Conservation (phyloP, 2,329 filamentous ascomycete species). For the Scytalidium sp. region DNA sequence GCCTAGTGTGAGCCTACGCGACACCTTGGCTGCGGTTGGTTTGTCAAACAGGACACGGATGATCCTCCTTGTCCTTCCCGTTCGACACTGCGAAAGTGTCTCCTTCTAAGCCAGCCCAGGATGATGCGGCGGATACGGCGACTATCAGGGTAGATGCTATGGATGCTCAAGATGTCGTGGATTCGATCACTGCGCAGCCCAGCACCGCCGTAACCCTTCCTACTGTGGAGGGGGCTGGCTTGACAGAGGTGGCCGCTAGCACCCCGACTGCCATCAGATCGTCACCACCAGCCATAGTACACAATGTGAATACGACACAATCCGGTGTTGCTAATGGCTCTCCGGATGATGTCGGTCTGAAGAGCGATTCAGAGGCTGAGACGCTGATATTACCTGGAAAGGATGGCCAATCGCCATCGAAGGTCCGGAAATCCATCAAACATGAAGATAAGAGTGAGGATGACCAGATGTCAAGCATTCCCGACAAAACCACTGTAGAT, state of each 20-base stretch:
- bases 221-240: constrained; percentile 16
- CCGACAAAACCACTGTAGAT: constrained; percentile 9
- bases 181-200: constrained; percentile 15
- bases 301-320: constrained; percentile 17
- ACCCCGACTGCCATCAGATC: constrained; percentile 25
- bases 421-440: constrained; percentile 54
- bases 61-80: constrained; percentile 27
- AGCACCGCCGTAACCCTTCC: constrained; percentile 16
- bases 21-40: neutral
- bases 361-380: constrained; percentile 68
- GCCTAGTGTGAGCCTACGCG: neutral
- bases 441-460: constrained; percentile 62
- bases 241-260: constrained; percentile 13
- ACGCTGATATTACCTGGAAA: constrained; percentile 67
- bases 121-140: constrained; percentile 27
- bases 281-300: constrained; percentile 23
- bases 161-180: constrained; percentile 24
- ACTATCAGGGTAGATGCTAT: constrained; percentile 27
- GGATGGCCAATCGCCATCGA: constrained; percentile 61
- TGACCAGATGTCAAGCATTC: constrained; percentile 34
- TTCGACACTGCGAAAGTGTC: constrained; percentile 29
- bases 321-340: constrained; percentile 13
- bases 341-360: constrained; percentile 26
- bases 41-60: constrained; percentile 21
- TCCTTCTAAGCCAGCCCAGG: constrained; percentile 21